These are phyloP conservation scores for Penicillium sp. DNA, from an alignment of 2,329 filamentous ascomycete genomes.

Conservation along the genomic window DNA sequence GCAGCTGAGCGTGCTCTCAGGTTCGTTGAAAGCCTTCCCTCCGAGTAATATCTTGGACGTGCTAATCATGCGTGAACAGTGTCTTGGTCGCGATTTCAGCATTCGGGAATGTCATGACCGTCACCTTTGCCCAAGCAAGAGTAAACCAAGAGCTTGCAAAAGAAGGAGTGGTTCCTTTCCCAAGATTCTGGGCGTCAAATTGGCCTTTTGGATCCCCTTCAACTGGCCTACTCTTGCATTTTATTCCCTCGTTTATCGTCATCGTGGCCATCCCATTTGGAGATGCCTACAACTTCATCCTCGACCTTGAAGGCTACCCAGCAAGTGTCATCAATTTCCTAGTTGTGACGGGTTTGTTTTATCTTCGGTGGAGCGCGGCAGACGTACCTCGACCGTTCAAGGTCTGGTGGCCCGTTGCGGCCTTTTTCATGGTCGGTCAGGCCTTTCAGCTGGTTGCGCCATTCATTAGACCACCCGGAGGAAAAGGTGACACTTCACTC, in stretches of 20 bases:
- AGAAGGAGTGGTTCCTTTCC: slow-evolving; percentile 62
- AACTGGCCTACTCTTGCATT: slow-evolving; percentile 59
- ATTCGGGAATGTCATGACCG: slow-evolving; percentile 62
- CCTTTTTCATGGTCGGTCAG: slow-evolving; percentile 59
- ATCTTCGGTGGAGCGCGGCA: slow-evolving; percentile 36
- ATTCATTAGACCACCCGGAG: slow-evolving; percentile 45
- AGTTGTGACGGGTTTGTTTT: slow-evolving; percentile 29
- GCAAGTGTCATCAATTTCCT: slow-evolving; percentile 30
- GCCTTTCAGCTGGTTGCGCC: slow-evolving; percentile 58
- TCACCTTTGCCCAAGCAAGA: slow-evolving; percentile 64
- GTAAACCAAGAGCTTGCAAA: slow-evolving; percentile 62
- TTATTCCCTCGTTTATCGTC: slow-evolving; percentile 59
- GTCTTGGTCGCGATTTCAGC: slow-evolving; percentile 65
- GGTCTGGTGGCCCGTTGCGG: slow-evolving; percentile 29
- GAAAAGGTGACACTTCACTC: slow-evolving; percentile 45
- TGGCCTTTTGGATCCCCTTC: slow-evolving; percentile 59
- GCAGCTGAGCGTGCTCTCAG: slow-evolving; percentile 33
- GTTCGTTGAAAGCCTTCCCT: slow-evolving; percentile 51
- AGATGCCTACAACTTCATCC: slow-evolving; percentile 28
- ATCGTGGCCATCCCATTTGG: slow-evolving; percentile 62
- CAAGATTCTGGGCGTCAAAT: slow-evolving; percentile 59
- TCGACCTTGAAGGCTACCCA: slow-evolving; percentile 33
- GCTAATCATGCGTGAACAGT: slow-evolving; percentile 37
- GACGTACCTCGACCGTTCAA: slow-evolving; percentile 45
- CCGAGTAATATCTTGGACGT: slow-evolving; percentile 43